Percentiles rank a stretch among this genome's conserved stretches.
These are phyloP conservation scores for Puya raimondii DNA, from an alignment of 176 grass and related monocot genomes.

Conservation along the genomic window DNA sequence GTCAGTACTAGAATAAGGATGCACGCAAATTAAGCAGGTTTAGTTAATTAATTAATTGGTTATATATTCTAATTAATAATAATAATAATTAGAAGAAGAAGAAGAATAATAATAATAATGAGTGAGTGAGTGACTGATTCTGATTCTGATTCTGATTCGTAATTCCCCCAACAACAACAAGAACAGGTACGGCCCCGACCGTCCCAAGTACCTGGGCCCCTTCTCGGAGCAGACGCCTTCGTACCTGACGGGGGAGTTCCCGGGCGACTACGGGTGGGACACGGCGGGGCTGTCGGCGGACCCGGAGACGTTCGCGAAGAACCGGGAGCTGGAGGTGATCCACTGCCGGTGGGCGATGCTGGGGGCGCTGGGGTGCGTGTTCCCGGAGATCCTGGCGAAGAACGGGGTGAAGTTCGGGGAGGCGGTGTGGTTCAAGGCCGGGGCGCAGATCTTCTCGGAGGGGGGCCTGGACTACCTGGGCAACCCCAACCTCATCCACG, in stretches of 20 bases:
- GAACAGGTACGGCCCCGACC: background rate
- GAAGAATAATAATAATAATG: too few species aligned
- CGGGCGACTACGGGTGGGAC: slow-evolving; percentile 2
- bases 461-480: background rate
- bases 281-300: slow-evolving; percentile 1
- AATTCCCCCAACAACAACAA: too few species aligned
- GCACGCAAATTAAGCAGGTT: background rate
- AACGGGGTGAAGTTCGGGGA: background rate
- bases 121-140: too few species aligned
- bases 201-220: background rate
- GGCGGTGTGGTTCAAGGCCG: slow-evolving; percentile 3
- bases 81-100: too few species aligned
- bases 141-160: too few species aligned
- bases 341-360: background rate
- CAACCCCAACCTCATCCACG: slow-evolving; percentile 3
- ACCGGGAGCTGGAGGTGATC: slow-evolving; percentile 2
- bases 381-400: background rate
- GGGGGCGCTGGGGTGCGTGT: background rate
- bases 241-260: slow-evolving; percentile 1
- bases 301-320: slow-evolving; percentile 7
- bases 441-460: background rate
- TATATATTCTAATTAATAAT: background rate
- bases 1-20: slow-evolving; percentile 14
- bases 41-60: background rate
- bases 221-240: slow-evolving; percentile 3